Conservation (phyloP, 495 filamentous ascomycete species). For the Physcia stellaris region DNA sequence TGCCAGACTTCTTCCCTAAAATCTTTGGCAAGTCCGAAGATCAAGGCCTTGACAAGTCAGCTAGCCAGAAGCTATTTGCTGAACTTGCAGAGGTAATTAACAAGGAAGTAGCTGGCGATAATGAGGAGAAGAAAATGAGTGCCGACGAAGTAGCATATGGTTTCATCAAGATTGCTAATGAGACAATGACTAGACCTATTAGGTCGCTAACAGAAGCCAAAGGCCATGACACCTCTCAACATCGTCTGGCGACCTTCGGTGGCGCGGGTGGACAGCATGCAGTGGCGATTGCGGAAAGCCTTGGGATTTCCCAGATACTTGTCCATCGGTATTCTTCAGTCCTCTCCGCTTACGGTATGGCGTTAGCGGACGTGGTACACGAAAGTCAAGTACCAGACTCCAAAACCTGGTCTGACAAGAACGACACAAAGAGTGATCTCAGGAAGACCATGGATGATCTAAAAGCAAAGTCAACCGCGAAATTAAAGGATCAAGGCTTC, state of each 20-base stretch:
- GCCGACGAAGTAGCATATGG: slow-evolving; percentile 82
- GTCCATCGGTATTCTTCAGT: slow-evolving; percentile 90
- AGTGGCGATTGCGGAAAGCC: slow-evolving; percentile 79
- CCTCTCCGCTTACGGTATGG: slow-evolving; percentile 94
- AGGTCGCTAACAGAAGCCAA: slow-evolving; percentile 85
- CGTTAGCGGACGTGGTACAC: slow-evolving; percentile 85
- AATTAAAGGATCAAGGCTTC: slow-evolving; percentile 64
- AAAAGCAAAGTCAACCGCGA: slow-evolving; percentile 50
- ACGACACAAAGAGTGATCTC: slow-evolving; percentile 36
- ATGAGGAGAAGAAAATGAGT: slow-evolving; percentile 56
- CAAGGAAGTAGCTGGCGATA: slow-evolving; percentile 30
- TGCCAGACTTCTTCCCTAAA: slow-evolving; percentile 93
- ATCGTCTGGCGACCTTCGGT: slow-evolving; percentile 83
- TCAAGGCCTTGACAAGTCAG: slow-evolving; percentile 67
- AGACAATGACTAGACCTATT: slow-evolving; percentile 91
- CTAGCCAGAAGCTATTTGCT: slow-evolving; percentile 61
- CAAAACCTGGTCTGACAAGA: slow-evolving; percentile 53
- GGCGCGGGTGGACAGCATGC: slow-evolving; percentile 95
- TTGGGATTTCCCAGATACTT: slow-evolving; percentile 78
- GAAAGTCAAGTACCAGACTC: slow-evolving; percentile 87
- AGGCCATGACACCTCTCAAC: slow-evolving; percentile 81
- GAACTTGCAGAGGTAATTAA: slow-evolving; percentile 72
- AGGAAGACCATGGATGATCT: slow-evolving; percentile 28
- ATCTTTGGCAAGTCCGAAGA: slow-evolving; percentile 92
- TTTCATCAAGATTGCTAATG: slow-evolving; percentile 88